Base-by-base conservation (phyloP, 176 grass and related monocot genomes). In the Aegilops longissima region DNA sequence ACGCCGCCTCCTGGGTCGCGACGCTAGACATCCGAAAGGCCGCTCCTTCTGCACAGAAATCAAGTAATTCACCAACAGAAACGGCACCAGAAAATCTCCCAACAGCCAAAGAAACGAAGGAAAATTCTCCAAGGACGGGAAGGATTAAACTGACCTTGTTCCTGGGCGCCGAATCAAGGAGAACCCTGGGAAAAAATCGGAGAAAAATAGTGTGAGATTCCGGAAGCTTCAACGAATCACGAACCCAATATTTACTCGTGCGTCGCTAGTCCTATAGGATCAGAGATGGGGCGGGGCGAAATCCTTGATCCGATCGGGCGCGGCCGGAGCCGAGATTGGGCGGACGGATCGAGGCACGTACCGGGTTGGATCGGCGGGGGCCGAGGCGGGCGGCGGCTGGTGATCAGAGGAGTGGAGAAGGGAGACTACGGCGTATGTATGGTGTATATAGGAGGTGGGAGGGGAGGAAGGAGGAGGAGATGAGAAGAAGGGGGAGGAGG, bases 341-440 rank as follows among this genome's bases (percentile, higher is more conserved):
- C 61, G 49, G 56, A 47, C 33, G 76, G 77, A 91, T 91, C 86
- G 86, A 76, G 70, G 70, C 81, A 39, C 90, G 63, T 88, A 88
- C 90, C 81, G 31, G 64, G 62, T 70, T 42, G 64, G 90, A 82
- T 91, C 82, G 86, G 62, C 23, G 62, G 62, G 82, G 78, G 42
- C 71, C 82, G 77, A 40, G 3, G 70, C 23, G 70, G 40, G 85
- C 25, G 85, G 74, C 39, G 76, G 68, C 67, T 68, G 89, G 81
- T 70, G 86, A 88, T 91, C 77, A 42, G 82, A 76, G 74, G 70
- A 84, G 90, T 80, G 70, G 81, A 84, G 80, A 59, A 75, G 68
- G 30, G 56, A 38, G 59, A 84, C 51, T 84, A 62, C 18, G 68
- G 79, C 10, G 70, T 84, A 68, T 68, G 80, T 49, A 45, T 61